phyloP scores from a whole-genome alignment of 2,329 filamentous ascomycete species.

The Rasamsonia emersonii region DNA sequence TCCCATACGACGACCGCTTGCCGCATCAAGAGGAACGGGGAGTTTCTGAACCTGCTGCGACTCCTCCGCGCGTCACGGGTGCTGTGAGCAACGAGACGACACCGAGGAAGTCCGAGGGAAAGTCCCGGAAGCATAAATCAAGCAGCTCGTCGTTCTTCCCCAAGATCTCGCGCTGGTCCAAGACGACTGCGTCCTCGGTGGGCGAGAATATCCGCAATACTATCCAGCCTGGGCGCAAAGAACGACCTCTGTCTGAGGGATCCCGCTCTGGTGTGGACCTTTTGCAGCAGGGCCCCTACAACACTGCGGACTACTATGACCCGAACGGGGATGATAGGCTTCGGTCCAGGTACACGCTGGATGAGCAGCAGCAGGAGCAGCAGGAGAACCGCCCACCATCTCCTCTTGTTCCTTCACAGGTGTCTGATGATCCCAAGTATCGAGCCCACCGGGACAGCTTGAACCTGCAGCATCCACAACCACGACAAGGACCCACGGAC shows the following conservation, averaged over 20 bases:
- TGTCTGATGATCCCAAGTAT: conserved; percentile 53
- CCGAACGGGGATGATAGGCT: conserved; percentile 38
- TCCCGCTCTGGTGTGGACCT: conserved; percentile 74
- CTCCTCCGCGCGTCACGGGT: conserved; percentile 35
- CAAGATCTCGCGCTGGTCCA: conserved; percentile 95
- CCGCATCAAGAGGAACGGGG: conserved; percentile 31
- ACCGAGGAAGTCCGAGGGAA: conserved; percentile 54
- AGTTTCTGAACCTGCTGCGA: conserved; percentile 36
- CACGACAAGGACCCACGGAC: conserved; percentile 52
- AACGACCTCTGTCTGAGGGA: conserved; percentile 53
- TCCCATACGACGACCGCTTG: conserved; percentile 51
- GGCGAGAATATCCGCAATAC: conserved; percentile 68
- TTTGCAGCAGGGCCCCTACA: conserved; percentile 53
- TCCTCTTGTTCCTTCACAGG: conserved; percentile 52
- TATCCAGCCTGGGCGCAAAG: conserved; percentile 43
- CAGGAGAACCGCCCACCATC: conserved; percentile 47
- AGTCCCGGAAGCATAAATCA: conserved; percentile 81
- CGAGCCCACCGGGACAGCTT: conserved; percentile 56
- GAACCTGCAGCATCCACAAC: conserved; percentile 57
- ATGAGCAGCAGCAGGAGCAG: conserved; percentile 29
- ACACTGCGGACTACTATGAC: conserved; percentile 36
- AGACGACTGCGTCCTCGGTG: conserved; percentile 84
- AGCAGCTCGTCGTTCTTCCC: conserved; percentile 74
- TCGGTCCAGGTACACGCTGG: conserved; percentile 35
- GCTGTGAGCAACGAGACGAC: conserved; percentile 70